A percentile compares a stretch with the other conserved stretches of the same genome.
These are phyloP conservation scores for Cicer cuneatum DNA, from an alignment of 306 rosid species.

Conservation along the genomic window DNA sequence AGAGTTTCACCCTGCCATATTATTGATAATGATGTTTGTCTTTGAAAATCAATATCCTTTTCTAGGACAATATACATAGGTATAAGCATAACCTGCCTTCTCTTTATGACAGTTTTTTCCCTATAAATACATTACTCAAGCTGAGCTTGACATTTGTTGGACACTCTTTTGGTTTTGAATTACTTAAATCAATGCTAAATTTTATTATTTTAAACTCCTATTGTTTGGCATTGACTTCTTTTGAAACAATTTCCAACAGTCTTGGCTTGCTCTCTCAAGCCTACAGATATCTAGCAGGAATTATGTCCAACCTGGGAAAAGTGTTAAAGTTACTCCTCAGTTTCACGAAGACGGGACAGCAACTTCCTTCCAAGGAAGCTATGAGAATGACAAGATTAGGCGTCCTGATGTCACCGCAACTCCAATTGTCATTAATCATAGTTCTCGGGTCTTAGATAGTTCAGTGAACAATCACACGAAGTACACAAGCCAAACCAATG, in stretches of 20 bases:
- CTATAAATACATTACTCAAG: constrained; percentile 22
- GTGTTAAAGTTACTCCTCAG: constrained; percentile 44
- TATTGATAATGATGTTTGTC: constrained; percentile 29
- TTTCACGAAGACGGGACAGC: constrained; percentile 47
- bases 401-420: constrained; percentile 50
- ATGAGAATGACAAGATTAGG: constrained; percentile 40
- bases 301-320: constrained; percentile 72
- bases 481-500: constrained; percentile 48
- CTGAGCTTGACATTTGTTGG: constrained; percentile 14
- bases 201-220: constrained; percentile 29
- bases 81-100: constrained; percentile 25
- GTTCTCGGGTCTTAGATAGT: constrained; percentile 49
- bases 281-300: constrained; percentile 64
- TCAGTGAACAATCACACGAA: constrained; percentile 47
- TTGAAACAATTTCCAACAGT: constrained; percentile 58
- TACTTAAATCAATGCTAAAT: background rate
- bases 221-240: constrained; percentile 35
- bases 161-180: constrained; percentile 28
- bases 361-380: constrained; percentile 45
- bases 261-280: constrained; percentile 75
- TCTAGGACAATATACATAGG: constrained; percentile 7
- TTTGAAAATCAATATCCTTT: constrained; percentile 34
- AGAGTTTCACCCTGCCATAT: constrained; percentile 31
- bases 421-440: constrained; percentile 49
- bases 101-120: constrained; percentile 8